Percentiles rank a stretch among this genome's conserved stretches.
phyloP scores from a whole-genome alignment of 495 filamentous ascomycete species.

The Aspergillus leporis region DNA sequence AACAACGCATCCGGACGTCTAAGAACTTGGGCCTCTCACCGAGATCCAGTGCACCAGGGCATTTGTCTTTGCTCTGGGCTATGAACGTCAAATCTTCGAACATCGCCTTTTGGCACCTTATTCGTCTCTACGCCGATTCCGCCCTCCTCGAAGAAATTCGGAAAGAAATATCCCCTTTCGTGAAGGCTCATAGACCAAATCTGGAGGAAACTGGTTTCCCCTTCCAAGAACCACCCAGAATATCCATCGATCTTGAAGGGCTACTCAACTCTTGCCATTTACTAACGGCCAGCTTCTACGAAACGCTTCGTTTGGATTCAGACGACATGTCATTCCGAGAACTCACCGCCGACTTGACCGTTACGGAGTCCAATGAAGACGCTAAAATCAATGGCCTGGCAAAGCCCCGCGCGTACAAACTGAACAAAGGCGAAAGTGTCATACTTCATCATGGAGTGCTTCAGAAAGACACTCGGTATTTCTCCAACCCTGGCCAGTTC shows the following conservation, averaged over 20 bases:
- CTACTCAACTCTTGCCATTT: slow-evolving; percentile 50
- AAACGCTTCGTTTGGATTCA: slow-evolving; percentile 54
- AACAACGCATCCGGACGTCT: slow-evolving; percentile 42
- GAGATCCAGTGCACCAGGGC: slow-evolving; percentile 32
- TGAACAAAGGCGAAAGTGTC: slow-evolving; percentile 51
- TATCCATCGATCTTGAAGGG: slow-evolving; percentile 48
- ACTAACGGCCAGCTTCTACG: slow-evolving; percentile 54
- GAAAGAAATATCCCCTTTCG: slow-evolving; percentile 52
- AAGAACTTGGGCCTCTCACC: slow-evolving; percentile 34
- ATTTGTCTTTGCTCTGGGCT: slow-evolving; percentile 53
- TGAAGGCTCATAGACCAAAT: slow-evolving; percentile 42
- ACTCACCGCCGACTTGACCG: slow-evolving; percentile 42
- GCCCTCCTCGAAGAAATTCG: slow-evolving; percentile 49
- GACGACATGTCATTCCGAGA: slow-evolving; percentile 46
- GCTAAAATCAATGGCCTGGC: slow-evolving; percentile 20
- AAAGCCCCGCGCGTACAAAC: slow-evolving; percentile 40
- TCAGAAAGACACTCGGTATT: slow-evolving; percentile 49
- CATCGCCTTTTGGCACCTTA: slow-evolving; percentile 57
- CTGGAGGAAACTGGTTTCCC: slow-evolving; percentile 53
- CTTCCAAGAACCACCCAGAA: slow-evolving; percentile 47
- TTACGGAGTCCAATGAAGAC: slow-evolving; percentile 47
- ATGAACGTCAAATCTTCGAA: slow-evolving; percentile 52
- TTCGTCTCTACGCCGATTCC: slow-evolving; percentile 52
- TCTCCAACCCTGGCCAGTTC: slow-evolving; percentile 50
- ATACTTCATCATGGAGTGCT: slow-evolving; percentile 52